A percentile compares a stretch with the other conserved stretches of the same genome.
Conservation (phyloP, 768 basidiomycete species). For the Hemileccinum rubropunctum region DNA sequence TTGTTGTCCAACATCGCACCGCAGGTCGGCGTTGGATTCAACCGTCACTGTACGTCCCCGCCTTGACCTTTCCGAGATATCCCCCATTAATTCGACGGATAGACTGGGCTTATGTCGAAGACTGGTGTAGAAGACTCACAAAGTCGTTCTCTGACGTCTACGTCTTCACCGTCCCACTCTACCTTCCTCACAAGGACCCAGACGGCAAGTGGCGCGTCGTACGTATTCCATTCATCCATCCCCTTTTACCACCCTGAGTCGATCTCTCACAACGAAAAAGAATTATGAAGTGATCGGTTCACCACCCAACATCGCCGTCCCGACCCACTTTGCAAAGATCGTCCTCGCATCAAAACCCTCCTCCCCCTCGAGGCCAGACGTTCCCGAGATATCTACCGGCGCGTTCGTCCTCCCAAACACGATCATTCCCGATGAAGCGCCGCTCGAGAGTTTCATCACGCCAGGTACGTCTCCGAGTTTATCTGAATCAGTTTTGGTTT, state of each 20-base stretch:
- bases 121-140: slow-evolving; percentile 92
- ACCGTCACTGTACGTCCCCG: slow-evolving; percentile 77
- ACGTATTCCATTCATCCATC: slow-evolving; percentile 32
- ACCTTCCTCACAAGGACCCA: slow-evolving; percentile 77
- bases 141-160: slow-evolving; percentile 91
- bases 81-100: too few species aligned
- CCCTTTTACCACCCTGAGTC: neutral
- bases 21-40: slow-evolving; percentile 97
- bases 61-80: too few species aligned
- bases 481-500: too few species aligned
- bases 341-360: slow-evolving; percentile 74
- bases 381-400: slow-evolving; percentile 78
- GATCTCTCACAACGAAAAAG: slow-evolving; percentile 36
- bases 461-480: slow-evolving; percentile 67
- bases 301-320: slow-evolving; percentile 88
- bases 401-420: slow-evolving; percentile 97
- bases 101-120: slow-evolving; percentile 98
- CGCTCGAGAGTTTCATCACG: slow-evolving; percentile 76
- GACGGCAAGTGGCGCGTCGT: slow-evolving; percentile 98
- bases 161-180: slow-evolving; percentile 96
- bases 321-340: slow-evolving; percentile 98
- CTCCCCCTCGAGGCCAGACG: slow-evolving; percentile 67
- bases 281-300: slow-evolving; percentile 93
- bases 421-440: slow-evolving; percentile 80
- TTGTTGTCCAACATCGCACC: slow-evolving; percentile 94